Evolutionary conservation across 2,329 filamentous ascomycete species (phyloP).

Genomic region (Aquanectria penicillioides): DNA sequence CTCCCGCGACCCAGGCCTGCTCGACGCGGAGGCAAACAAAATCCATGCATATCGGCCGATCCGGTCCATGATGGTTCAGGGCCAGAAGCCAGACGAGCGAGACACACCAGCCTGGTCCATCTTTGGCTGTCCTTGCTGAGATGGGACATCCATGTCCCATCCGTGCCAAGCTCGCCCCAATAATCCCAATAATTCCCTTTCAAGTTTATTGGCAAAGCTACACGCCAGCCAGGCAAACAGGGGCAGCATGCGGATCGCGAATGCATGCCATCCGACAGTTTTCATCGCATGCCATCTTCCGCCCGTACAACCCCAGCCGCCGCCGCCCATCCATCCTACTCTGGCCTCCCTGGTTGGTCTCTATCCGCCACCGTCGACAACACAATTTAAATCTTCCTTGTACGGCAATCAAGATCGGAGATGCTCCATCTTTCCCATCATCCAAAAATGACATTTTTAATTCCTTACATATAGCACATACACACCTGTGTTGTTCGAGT

Average conservation of each 20-base stretch:
- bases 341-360: neutral
- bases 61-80: neutral
- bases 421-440: neutral
- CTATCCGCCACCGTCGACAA: too few relatives aligned
- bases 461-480: too few relatives aligned
- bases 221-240: too few relatives aligned
- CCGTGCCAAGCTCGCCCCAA: too few relatives aligned
- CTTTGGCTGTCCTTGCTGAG: neutral
- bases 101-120: neutral
- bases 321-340: neutral
- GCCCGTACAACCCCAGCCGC: neutral
- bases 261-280: conserved; percentile 18
- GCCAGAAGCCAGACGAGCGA: neutral
- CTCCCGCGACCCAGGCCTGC: neutral
- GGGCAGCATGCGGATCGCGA: conserved; percentile 6
- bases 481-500: too few relatives aligned
- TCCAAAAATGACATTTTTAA: too few relatives aligned
- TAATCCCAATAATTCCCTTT: too few relatives aligned
- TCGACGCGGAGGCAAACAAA: neutral
- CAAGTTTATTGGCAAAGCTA: too few relatives aligned
- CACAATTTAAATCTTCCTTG: too few relatives aligned
- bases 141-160: too few relatives aligned
- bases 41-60: neutral
- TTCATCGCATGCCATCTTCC: too few relatives aligned
- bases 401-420: neutral